phyloP scores from a whole-genome alignment of 2,329 filamentous ascomycete genomes.

The Rutstroemia sp. region DNA sequence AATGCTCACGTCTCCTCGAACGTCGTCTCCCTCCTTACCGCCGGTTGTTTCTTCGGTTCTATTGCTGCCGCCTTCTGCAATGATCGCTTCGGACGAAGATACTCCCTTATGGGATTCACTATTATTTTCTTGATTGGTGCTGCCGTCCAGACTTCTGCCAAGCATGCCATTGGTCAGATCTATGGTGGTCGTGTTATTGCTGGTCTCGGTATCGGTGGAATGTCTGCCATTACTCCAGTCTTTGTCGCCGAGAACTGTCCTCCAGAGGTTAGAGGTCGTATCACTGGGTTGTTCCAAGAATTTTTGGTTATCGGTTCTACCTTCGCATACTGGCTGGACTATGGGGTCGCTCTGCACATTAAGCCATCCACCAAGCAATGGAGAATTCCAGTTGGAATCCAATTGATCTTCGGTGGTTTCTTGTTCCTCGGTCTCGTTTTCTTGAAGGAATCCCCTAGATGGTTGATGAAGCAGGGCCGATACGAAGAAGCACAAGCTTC shows the following conservation, averaged over 20 bases:
- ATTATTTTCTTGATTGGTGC: slow-evolving; percentile 32
- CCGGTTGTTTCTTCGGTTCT: slow-evolving; percentile 45
- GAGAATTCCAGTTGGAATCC: slow-evolving; percentile 37
- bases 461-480: slow-evolving; percentile 58
- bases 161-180: slow-evolving; percentile 16
- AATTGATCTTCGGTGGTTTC: slow-evolving; percentile 19
- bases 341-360: slow-evolving; percentile 28
- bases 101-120: slow-evolving; percentile 38
- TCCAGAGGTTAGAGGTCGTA: slow-evolving; percentile 33
- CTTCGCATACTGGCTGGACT: slow-evolving; percentile 51
- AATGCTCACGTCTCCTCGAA: slow-evolving; percentile 27
- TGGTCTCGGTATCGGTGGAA: slow-evolving; percentile 37
- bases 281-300: slow-evolving; percentile 37
- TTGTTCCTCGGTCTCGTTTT: slow-evolving; percentile 33
- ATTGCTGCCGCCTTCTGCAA: slow-evolving; percentile 42
- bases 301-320: slow-evolving; percentile 34
- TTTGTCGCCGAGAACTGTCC: slow-evolving; percentile 39
- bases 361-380: slow-evolving; percentile 33
- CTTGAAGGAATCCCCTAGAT: slow-evolving; percentile 46
- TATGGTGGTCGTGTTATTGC: slow-evolving; percentile 20
- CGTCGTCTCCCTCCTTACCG: slow-evolving; percentile 43
- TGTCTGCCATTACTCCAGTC: slow-evolving; percentile 40
- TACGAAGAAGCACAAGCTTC: slow-evolving; percentile 48
- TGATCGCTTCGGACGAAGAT: slow-evolving; percentile 38
- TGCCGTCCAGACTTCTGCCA: slow-evolving; percentile 12